Evolutionary conservation across 768 basidiomycete genomes (phyloP).

Genomic region (Clavulina sp.): DNA sequence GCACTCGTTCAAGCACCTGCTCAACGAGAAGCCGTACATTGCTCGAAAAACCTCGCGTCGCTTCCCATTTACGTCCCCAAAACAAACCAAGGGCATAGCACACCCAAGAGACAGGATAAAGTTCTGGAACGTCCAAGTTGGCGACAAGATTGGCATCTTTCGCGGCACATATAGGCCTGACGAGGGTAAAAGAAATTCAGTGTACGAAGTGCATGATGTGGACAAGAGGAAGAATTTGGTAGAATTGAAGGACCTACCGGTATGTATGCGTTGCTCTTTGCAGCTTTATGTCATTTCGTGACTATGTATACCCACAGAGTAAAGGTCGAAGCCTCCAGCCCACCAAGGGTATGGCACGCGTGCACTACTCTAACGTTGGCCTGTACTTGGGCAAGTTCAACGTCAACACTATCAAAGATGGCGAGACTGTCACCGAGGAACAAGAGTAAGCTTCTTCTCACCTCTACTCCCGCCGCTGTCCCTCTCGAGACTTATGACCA

Average conservation of each 20-base stretch:
- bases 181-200: slow-evolving; percentile 35
- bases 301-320: neutral
- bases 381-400: slow-evolving; percentile 54
- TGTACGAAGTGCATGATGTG: slow-evolving; percentile 41
- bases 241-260: slow-evolving; percentile 33
- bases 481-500: neutral
- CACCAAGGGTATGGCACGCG: slow-evolving; percentile 19
- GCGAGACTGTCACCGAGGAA: slow-evolving; percentile 1
- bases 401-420: slow-evolving; percentile 29
- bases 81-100: too few species aligned
- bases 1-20: too few species aligned
- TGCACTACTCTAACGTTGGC: slow-evolving; percentile 68
- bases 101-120: slow-evolving; percentile 55
- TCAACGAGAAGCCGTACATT: too few species aligned
- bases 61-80: too few species aligned
- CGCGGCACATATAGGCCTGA: slow-evolving; percentile 28
- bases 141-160: slow-evolving; percentile 55
- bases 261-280: slow-evolving; percentile 14
- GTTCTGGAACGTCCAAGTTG: slow-evolving; percentile 77
- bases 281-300: neutral
- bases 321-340: slow-evolving; percentile 4
- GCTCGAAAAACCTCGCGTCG: too few species aligned
- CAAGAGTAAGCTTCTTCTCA: slow-evolving; percentile 16
- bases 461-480: slow-evolving; percentile 2
- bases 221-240: slow-evolving; percentile 56